phyloP scores from a whole-genome alignment of 352 stramenopile species.

The Globisporangium orthogonon region DNA sequence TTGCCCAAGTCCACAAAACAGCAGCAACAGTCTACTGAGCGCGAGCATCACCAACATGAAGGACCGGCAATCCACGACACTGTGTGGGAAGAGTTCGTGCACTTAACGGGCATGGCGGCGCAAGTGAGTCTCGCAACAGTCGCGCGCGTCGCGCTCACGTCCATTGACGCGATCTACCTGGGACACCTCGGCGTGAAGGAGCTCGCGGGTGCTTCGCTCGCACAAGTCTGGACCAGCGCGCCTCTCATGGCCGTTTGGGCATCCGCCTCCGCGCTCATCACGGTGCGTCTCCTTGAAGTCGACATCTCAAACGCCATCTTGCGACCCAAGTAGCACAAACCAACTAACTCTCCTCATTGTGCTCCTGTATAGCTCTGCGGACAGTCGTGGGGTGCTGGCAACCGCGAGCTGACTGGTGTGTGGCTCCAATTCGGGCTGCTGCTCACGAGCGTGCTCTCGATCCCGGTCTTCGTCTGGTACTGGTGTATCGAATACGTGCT shows the following conservation, averaged over 20 bases:
- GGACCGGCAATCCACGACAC: constrained; percentile 11
- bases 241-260: constrained; percentile 62
- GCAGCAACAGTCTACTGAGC: background rate
- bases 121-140: constrained; percentile 64
- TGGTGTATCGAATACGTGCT: constrained; percentile 59
- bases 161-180: constrained; percentile 74
- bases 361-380: constrained; percentile 38
- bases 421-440: constrained; percentile 68
- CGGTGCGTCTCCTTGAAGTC: background rate
- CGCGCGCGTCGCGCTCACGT: constrained; percentile 49
- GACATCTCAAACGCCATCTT: background rate
- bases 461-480: constrained; percentile 64
- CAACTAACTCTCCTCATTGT: background rate
- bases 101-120: constrained; percentile 50
- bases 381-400: constrained; percentile 61
- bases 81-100: constrained; percentile 47
- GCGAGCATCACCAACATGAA: background rate
- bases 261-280: constrained; percentile 55
- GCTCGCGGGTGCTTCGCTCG: constrained; percentile 62
- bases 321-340: background rate
- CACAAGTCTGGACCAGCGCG: constrained; percentile 60
- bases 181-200: constrained; percentile 71
- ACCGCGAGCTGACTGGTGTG: constrained; percentile 60
- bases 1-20: constrained; percentile 18
- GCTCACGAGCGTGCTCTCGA: constrained; percentile 42